Conservation (phyloP, 202 grass and related monocot genomes). For the Hordeum pubiflorum region DNA sequence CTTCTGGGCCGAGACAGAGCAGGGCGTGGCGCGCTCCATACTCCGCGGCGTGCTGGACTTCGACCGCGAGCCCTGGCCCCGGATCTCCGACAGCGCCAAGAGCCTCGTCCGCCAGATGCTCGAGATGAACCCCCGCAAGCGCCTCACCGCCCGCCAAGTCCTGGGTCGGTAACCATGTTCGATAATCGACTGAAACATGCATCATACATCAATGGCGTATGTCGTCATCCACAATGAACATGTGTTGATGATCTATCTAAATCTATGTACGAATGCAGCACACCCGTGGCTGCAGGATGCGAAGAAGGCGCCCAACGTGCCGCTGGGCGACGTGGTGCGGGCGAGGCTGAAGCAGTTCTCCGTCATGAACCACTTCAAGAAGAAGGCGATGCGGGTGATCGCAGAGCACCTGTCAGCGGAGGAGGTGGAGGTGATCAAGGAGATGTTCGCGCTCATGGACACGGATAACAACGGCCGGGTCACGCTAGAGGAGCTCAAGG, state of each 20-base stretch:
- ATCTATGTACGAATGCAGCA: constrained; percentile 15
- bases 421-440: constrained; percentile 85
- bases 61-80: constrained; percentile 50
- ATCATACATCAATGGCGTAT: background rate
- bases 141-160: constrained; percentile 57
- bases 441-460: constrained; percentile 91
- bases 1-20: constrained; percentile 61
- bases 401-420: constrained; percentile 84
- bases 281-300: constrained; percentile 85
- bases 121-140: constrained; percentile 43
- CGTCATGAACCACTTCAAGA: constrained; percentile 93
- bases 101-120: constrained; percentile 61
- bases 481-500: constrained; percentile 75
- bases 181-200: background rate
- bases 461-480: constrained; percentile 64
- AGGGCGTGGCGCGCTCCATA: constrained; percentile 65
- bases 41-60: constrained; percentile 50
- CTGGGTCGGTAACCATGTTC: constrained; percentile 35
- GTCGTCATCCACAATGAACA: background rate
- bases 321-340: constrained; percentile 75
- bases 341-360: constrained; percentile 88
- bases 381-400: constrained; percentile 94
- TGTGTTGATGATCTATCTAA: background rate
- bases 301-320: constrained; percentile 55
- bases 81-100: constrained; percentile 59